Percentiles rank a stretch among this genome's conserved stretches.
phyloP scores from a whole-genome alignment of 345 rosid genomes.

The Citrus maxima region DNA sequence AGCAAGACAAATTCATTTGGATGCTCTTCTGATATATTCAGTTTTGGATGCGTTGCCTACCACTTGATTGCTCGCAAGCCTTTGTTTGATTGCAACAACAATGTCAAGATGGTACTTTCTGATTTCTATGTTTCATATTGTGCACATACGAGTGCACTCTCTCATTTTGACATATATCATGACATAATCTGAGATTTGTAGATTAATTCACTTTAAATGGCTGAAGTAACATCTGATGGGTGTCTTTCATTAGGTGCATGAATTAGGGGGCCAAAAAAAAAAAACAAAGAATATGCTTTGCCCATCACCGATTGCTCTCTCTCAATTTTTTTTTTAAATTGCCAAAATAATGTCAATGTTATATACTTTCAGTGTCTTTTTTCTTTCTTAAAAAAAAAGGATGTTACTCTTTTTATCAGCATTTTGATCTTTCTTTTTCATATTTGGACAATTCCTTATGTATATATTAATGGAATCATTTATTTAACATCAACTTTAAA shows the following conservation, averaged over 20 bases:
- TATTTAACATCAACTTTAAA: not conserved
- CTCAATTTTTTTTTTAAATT: not conserved
- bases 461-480: not conserved
- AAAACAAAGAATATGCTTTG: not conserved
- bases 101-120: conserved; percentile 82
- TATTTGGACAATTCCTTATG: not conserved
- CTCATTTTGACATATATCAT: not conserved
- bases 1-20: conserved; percentile 72
- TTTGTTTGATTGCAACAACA: conserved; percentile 89
- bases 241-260: not conserved
- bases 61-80: conserved; percentile 91
- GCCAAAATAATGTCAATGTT: not conserved
- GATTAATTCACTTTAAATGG: not conserved
- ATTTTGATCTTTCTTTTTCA: not conserved
- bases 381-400: not conserved
- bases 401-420: not conserved
- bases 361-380: not conserved
- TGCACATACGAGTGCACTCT: not conserved
- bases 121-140: conserved; percentile 3
- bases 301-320: not conserved
- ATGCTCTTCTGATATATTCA: conserved; percentile 79
- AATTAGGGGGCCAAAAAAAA: not conserved
- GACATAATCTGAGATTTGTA: not conserved
- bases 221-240: not conserved
- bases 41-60: conserved; percentile 93